A percentile compares a stretch with the other conserved stretches of the same genome.
These are phyloP conservation scores for Lichina pygmaea DNA, from an alignment of 495 filamentous ascomycete genomes.

Conservation along the genomic window DNA sequence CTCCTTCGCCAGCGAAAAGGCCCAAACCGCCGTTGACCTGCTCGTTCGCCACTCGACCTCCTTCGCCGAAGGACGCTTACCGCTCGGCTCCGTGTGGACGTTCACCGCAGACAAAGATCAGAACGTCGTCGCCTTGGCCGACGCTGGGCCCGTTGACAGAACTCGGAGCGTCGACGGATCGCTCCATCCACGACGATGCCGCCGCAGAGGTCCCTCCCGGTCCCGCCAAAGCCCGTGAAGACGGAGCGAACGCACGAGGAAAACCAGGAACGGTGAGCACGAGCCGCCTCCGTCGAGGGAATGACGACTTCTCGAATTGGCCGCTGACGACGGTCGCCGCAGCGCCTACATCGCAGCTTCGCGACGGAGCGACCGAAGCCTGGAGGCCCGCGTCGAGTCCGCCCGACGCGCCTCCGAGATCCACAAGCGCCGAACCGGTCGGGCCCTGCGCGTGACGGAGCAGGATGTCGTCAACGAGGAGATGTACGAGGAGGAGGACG, in stretches of 20 bases:
- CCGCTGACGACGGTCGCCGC: conserved; percentile 1
- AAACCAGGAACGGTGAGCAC: conserved; percentile 57
- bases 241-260: conserved; percentile 58
- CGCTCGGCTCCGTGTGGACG: no score
- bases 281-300: not conserved
- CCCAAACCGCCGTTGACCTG: no score
- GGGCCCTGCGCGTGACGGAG: conserved; percentile 56
- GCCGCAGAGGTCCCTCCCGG: conserved; percentile 15
- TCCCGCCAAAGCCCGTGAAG: conserved; percentile 22
- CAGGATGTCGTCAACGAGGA: conserved; percentile 79
- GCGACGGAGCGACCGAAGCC: conserved; percentile 61
- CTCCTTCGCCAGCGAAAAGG: no score
- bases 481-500: conserved; percentile 95
- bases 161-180: not conserved
- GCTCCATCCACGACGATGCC: conserved; percentile 12
- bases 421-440: conserved; percentile 72
- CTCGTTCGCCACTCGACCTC: no score
- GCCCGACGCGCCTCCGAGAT: conserved; percentile 70
- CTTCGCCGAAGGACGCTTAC: no score
- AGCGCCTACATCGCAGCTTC: conserved; percentile 91
- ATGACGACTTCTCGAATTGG: not conserved
- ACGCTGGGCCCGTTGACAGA: no score
- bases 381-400: conserved; percentile 77
- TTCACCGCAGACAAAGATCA: no score
- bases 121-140: no score